Base-by-base conservation (phyloP, 2,329 filamentous ascomycete genomes). In the Aureobasidium sp. region DNA sequence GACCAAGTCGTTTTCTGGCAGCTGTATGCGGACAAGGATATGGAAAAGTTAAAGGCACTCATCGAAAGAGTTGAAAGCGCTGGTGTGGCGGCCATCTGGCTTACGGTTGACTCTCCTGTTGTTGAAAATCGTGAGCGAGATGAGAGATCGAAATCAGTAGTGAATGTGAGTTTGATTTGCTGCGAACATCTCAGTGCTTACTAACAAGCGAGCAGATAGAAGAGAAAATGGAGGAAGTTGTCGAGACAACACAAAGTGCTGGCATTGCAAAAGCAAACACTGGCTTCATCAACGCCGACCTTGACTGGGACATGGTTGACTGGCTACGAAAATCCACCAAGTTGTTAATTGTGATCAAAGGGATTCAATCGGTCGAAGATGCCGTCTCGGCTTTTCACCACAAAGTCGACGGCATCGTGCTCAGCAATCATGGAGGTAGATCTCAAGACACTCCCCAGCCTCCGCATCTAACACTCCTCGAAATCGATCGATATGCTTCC, bases 401-500 rank as follows among this genome's bases (percentile, higher is more conserved):
- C 29, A 77, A 73, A 3, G 74, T 74, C 19, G 70, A 78, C 37
- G 79, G 77, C 1, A 76, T 82, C 44, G 64, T 79, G 15, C 69
- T 81, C 2, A 76, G 70, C n/a, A 81, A 81, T 64, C 80, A 82
- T 59, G 80, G 80, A 2, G 79, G 80, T 1, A 70, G 79, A n/a
- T 78, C 79, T 62, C 69, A 80, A 64, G 77, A 81, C 64, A 75
- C 74, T 3, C 74, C 78, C 0, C 78, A 81, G 2, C 74, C 85
- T 0, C 78, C 82, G 1, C 76, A 88, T n/a, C 68, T 86, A 7
- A 78, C 83, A 0, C 69, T 88, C 2, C 70, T 88, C 0, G 85
- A 88, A 70, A 75, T 89, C 61, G 82, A 83, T 59, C 79, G 78
- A 64, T 81, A 79, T 64, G 83, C 81, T 27, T 85, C 85, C 0